Base-by-base conservation (phyloP, 75 land plant species). In the Cryptomeria japonica region DNA sequence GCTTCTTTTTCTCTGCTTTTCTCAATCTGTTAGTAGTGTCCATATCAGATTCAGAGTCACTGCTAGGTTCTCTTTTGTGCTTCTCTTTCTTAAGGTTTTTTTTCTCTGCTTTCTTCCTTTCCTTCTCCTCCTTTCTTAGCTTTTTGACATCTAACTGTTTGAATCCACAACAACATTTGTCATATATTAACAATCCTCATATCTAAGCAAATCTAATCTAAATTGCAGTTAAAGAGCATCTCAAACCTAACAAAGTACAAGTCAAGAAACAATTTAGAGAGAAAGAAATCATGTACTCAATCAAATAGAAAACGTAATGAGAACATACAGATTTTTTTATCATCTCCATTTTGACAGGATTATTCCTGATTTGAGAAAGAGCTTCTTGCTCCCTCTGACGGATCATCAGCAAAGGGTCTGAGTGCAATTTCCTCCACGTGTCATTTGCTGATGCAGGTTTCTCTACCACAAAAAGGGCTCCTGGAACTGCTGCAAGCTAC, bases 311-410 rank as follows among this genome's bases (percentile, higher is more conserved):
- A 8, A 36, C 8, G 34, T 2, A 46, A n/a, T 32, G 9, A 87
- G 34, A 64, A 87, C 96, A 78, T 92, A 98, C 99, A 80, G 95
- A 93, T 93, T 95, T 95, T 38, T 90, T 93, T 49, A 98, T 94
- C 92, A 94, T 90, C 39, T 95, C 95, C 97, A 98, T 98, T 87
- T 97, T 92, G 70, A 98, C 92, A 14, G 99, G 99, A 80, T 98
- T 98, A 88, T 97, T 96, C 89, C 93, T 96, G 19, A 98, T 92
- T 41, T 95, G 91, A 3, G 95, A 92, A 70, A 97, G 94, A 2
- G 99, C 97, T 77, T 95, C 99, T 77, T 95, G 99, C 91, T 98
- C 99, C 56, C 96, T 88, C 87, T 98, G 99, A 22, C 95, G 94
- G 84, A 98, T 98, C 90, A 97, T 87, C 31, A 97, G 92, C 88